Conservation (phyloP, 1,139 yeast species). For the Geotrichum phurueaensis region DNA sequence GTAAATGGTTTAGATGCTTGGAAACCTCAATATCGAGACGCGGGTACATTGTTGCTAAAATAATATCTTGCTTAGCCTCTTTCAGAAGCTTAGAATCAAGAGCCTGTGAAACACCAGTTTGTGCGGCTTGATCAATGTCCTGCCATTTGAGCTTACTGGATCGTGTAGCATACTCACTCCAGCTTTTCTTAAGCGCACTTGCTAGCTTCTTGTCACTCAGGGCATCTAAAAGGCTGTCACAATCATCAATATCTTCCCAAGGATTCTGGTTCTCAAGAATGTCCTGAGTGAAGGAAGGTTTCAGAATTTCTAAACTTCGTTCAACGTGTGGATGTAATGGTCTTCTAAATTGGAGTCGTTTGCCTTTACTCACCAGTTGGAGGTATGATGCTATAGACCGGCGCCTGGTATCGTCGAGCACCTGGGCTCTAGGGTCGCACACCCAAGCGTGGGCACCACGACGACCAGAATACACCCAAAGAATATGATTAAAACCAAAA, state of each 20-base stretch:
- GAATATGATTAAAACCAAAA: constrained; percentile 77
- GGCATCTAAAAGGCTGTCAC: constrained; percentile 54
- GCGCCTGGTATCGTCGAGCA: constrained; percentile 65
- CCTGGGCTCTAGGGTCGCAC: constrained; percentile 76
- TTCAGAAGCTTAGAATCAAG: constrained; percentile 39
- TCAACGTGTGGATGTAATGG: constrained; percentile 80
- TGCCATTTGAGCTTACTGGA: constrained; percentile 47
- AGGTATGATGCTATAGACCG: constrained; percentile 77
- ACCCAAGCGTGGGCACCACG: constrained; percentile 99
- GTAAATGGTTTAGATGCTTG: constrained; percentile 78
- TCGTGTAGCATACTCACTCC: constrained; percentile 17
- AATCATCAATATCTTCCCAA: constrained; percentile 51
- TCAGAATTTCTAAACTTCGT: constrained; percentile 65
- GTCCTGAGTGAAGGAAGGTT: constrained; percentile 55
- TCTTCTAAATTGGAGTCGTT: constrained; percentile 51
- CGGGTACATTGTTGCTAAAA: constrained; percentile 79
- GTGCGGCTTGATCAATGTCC: constrained; percentile 63
- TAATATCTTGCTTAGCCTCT: constrained; percentile 79
- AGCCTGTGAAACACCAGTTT: constrained; percentile 42
- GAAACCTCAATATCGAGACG: constrained; percentile 92
- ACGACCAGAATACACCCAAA: constrained; percentile 98
- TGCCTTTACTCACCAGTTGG: constrained; percentile 52
- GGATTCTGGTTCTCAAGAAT: constrained; percentile 83
- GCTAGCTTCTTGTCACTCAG: constrained; percentile 56
- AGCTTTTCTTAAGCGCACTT: constrained; percentile 45